Evolutionary conservation across 192 early-diverging fungal genomes (phyloP).

Genomic region (Coemansia erecta): DNA sequence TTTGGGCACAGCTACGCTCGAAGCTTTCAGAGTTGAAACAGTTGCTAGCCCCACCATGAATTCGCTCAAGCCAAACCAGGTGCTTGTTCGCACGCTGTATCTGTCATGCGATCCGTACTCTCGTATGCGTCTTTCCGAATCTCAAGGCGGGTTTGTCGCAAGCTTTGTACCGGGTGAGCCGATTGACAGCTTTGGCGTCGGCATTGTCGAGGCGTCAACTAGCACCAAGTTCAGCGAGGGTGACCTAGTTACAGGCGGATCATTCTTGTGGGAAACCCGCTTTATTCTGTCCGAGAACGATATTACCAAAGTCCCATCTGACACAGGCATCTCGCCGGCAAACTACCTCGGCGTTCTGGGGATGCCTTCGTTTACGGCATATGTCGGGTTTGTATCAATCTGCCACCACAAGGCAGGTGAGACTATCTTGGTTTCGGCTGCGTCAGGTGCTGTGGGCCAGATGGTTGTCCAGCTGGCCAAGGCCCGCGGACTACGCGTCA

Average conservation of each 20-base stretch:
- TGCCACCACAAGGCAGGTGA: conserved; percentile 78
- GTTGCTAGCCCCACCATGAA: conserved; percentile 3
- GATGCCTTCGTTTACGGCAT: conserved; percentile 82
- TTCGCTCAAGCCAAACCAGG: conserved; percentile 5
- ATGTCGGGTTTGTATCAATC: conserved; percentile 58
- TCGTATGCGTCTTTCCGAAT: conserved; percentile 1
- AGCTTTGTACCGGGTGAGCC: conserved; percentile 44
- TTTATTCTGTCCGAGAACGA: too few relatives aligned
- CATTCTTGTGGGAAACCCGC: conserved; percentile 60
- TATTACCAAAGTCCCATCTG: conserved; percentile 9
- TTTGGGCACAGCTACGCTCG: conserved; percentile 16
- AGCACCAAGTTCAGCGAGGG: conserved; percentile 60
- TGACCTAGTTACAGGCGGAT: conserved; percentile 60
- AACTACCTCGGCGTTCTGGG: conserved; percentile 67
- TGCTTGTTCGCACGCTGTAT: conserved; percentile 10
- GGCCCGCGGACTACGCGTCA: conserved; percentile 70
- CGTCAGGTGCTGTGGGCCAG: conserved; percentile 73
- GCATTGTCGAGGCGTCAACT: conserved; percentile 63
- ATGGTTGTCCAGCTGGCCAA: conserved; percentile 80
- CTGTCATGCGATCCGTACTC: conserved; percentile 14
- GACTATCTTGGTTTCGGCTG: conserved; percentile 77
- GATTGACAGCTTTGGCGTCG: conserved; percentile 61
- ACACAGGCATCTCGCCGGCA: conserved; percentile 48
- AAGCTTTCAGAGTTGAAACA: conserved; percentile 24
- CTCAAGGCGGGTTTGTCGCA: conserved; percentile 5